Conservation (phyloP, 2,329 filamentous ascomycete genomes). For the Penicillium sclerotiorum region DNA sequence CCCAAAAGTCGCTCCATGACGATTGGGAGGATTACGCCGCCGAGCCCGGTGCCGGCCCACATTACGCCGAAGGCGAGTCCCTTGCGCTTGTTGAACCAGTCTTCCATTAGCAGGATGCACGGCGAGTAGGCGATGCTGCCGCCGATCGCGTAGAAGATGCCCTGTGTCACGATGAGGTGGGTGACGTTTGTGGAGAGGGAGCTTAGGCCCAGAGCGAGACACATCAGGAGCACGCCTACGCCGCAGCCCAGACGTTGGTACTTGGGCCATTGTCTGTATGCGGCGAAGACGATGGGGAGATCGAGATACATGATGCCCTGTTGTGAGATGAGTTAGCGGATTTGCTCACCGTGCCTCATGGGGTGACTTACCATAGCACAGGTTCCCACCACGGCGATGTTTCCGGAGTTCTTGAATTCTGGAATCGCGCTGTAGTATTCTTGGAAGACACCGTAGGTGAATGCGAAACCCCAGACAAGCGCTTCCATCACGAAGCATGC, state of each 20-base stretch:
- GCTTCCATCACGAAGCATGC: constrained; percentile 57
- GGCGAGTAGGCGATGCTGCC: constrained; percentile 11
- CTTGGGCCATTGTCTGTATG: constrained; percentile 6
- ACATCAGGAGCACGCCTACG: constrained; percentile 7
- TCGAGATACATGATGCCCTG: constrained; percentile 13
- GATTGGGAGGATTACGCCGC: constrained; percentile 48
- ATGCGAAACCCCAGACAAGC: constrained; percentile 53
- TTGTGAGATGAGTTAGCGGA: neutral
- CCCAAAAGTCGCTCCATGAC: constrained; percentile 45
- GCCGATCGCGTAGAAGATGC: constrained; percentile 9
- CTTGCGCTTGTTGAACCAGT: constrained; percentile 25
- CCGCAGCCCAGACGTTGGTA: constrained; percentile 7
- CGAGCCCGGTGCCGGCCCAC: constrained; percentile 37
- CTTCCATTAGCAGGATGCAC: constrained; percentile 9
- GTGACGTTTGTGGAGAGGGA: constrained; percentile 10
- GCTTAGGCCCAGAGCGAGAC: constrained; percentile 10
- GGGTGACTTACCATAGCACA: constrained; percentile 20
- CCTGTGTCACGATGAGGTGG: constrained; percentile 13
- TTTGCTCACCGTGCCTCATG: no score
- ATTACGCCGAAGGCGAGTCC: constrained; percentile 47
- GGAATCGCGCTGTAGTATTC: constrained; percentile 25
- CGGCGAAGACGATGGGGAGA: constrained; percentile 8
- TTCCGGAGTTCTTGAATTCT: constrained; percentile 19
- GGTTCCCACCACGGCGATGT: constrained; percentile 27
- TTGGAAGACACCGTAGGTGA: constrained; percentile 24